Conservation (phyloP, 768 basidiomycete species). For the Hydnomerulius pinastri region DNA sequence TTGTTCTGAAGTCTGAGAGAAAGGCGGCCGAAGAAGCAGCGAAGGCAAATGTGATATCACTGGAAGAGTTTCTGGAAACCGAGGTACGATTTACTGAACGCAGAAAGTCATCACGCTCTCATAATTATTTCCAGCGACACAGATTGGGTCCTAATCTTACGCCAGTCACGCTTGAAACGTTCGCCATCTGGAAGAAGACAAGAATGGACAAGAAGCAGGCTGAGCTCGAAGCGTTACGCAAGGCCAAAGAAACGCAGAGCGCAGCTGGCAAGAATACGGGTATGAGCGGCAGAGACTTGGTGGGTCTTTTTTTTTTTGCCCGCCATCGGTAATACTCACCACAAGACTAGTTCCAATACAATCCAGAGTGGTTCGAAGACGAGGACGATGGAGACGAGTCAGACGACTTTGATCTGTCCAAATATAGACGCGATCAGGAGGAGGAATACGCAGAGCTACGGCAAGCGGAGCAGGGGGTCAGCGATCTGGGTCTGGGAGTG, state of each 20-base stretch:
- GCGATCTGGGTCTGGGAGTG: conserved; percentile 19
- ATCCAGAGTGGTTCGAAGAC: conserved; percentile 92
- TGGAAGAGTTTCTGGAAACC: conserved; percentile 97
- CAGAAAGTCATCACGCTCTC: neutral
- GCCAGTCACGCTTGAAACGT: conserved; percentile 89
- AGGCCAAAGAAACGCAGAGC: conserved; percentile 78
- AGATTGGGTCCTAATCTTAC: conserved; percentile 90
- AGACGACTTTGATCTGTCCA: conserved; percentile 58
- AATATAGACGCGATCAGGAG: conserved; percentile 51
- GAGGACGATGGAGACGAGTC: conserved; percentile 49
- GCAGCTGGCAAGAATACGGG: conserved; percentile 89
- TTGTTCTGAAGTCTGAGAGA: conserved; percentile 90
- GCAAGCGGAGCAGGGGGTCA: conserved; percentile 16
- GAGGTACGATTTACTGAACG: conserved; percentile 59
- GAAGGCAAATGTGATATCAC: conserved; percentile 83
- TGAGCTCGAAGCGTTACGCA: conserved; percentile 77
- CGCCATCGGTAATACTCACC: conserved; percentile 7
- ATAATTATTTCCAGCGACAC: conserved; percentile 64
- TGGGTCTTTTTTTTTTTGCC: conserved; percentile 37
- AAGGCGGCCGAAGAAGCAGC: conserved; percentile 91
- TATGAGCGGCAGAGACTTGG: conserved; percentile 95
- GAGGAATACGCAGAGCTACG: conserved; percentile 30
- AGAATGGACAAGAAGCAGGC: conserved; percentile 94
- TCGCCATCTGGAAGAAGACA: conserved; percentile 94
- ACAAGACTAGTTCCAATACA: conserved; percentile 80